Evolutionary conservation across 768 basidiomycete genomes (phyloP), one percentile per base, ranked within the genome.

Genomic region (Boletellus ananiceps): DNA sequence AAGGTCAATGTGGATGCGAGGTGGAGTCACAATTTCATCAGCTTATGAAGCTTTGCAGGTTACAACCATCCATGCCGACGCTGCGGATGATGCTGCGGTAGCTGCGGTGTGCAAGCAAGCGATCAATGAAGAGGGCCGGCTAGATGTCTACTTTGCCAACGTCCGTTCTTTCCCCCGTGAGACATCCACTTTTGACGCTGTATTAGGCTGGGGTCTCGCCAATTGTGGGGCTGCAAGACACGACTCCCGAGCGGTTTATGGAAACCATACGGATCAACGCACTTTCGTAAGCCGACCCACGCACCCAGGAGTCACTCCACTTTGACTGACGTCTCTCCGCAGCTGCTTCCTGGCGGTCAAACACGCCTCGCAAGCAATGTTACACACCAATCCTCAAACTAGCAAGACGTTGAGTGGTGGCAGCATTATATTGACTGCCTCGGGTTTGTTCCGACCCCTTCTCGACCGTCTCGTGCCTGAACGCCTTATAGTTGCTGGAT

Each of bases 111-210:
- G 93, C 65, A 71, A 84, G 49, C 82, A 74, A 49, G 90, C 87
- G 2, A 60, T 92, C 29, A 69, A 78, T 37, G 92, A 96, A 52
- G 85, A 94, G 62, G 92, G 93, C 8, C 78, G 82, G 51, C 74
- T 97, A 12, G 94, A 97, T 57, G 83, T 94, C 55, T 96, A 96
- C 75, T 97, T 93, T 63, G 94, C 94, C 31, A 96, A 97, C 64
- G 93, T 91, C 60, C 45, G 81, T 48, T 23, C 11, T 21, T 33
- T 48, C 14, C 40, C 19, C 37, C 33, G 1, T 11, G 37, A 18
- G 36, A 47, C 16, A 46, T 29, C 16, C 36, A 19, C 38, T 31
- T 23, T 42, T 64, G 35, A 50, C 35, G 29, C 15, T 34, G 18
- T 34, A 2, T 29, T 36, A 92, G 88, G 90, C 89, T 48, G 90